Evolutionary conservation across 2,329 filamentous ascomycete genomes (phyloP).

Genomic region (Onygenales sp.): DNA sequence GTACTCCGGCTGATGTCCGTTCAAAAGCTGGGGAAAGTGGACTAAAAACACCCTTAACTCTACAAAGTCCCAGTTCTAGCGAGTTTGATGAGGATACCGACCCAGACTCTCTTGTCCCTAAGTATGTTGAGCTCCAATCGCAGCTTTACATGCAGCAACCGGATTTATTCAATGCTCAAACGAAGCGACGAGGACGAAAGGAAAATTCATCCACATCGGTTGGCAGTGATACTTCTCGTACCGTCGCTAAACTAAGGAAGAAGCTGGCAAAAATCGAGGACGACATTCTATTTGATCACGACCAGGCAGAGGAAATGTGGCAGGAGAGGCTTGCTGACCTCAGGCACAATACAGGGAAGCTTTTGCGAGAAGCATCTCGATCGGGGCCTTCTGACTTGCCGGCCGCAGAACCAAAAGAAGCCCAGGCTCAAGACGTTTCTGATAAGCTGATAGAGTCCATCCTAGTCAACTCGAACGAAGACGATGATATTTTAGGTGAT

Average conservation of each 20-base stretch:
- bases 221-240: constrained; percentile 21
- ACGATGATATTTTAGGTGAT: constrained; percentile 42
- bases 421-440: constrained; percentile 42
- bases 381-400: background rate
- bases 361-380: constrained; percentile 32
- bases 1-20: constrained; percentile 3
- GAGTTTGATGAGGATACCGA: constrained; percentile 58
- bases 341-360: constrained; percentile 44
- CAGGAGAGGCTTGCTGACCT: constrained; percentile 48
- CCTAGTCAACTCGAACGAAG: constrained; percentile 13
- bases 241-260: constrained; percentile 56
- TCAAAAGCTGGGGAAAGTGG: background rate
- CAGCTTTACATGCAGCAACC: constrained; percentile 56
- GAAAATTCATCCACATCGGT: constrained; percentile 25
- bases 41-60: background rate
- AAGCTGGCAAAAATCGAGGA: constrained; percentile 71
- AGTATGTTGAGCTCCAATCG: constrained; percentile 66
- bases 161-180: constrained; percentile 36
- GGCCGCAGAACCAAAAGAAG: background rate
- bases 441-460: constrained; percentile 11
- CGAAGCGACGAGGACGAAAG: constrained; percentile 14
- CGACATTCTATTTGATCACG: constrained; percentile 64
- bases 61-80: constrained; percentile 8
- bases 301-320: constrained; percentile 58
- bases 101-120: constrained; percentile 63